Evolutionary conservation across 2,329 filamentous ascomycete species (phyloP), one percentile per base, ranked within the genome.

Genomic region (Plenodomus lindquistii): DNA sequence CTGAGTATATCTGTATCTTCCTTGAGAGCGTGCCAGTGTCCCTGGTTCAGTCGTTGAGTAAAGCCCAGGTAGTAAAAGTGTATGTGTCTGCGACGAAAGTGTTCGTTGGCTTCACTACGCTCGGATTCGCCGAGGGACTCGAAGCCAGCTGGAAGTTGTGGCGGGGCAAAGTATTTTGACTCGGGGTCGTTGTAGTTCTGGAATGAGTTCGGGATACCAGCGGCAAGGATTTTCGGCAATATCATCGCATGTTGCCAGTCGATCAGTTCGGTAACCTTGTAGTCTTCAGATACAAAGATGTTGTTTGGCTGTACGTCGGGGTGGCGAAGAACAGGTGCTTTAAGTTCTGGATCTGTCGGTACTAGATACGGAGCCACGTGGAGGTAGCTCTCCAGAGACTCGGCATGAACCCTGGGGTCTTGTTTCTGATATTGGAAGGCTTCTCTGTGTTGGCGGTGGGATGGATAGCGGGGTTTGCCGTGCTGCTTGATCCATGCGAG

Each of bases 191-290:
- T 55, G 52, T 73, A 75, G 46, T 77, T 76, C 51, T 75, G 66
- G 49, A 77, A 72, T 21, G 54, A 54, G 6, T 60, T 59, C 19
- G 74, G 75, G 39, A 78, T 73, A 2, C 70, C 70, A 29, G 69
- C 62, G 11, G 63, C 59, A 5, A 75, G 60, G 40, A 73, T 70
- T 9, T 69, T 66, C 3, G 73, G 74, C n/a, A 75, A 65, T 20
- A 67, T 55, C 2, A 62, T 37, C 34, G 59, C 59, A 52, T 76
- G 64, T 54, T 77, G 73, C 74, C 73, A 77, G 49, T 78, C 73
- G 29, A 77, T 74, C 1, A 77, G 50, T 22, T 70, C 50, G 21
- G 58, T 59, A 18, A 77, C 69, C 7, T 68, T 63, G 40, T 63
- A 57, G 22, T 66, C 47, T 5, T 66, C 53, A 29, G 59, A 66